Evolutionary conservation across 495 filamentous ascomycete species (phyloP).

Genomic region (Tuber umbilicatum): DNA sequence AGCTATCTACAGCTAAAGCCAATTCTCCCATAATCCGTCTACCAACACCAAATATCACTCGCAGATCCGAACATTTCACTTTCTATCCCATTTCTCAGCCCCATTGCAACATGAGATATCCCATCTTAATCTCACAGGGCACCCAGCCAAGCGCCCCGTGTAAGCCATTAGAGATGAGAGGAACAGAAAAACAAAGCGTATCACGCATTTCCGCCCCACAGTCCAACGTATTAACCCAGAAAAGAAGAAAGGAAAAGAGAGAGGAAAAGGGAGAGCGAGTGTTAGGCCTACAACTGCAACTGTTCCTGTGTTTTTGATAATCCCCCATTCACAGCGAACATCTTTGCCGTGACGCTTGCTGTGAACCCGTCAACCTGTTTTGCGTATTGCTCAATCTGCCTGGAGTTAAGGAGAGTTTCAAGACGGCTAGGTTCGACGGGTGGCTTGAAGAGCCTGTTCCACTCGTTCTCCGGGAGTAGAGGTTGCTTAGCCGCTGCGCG

Average conservation of each 20-base stretch:
- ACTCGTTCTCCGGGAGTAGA: slow-evolving; percentile 90
- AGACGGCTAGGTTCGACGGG: slow-evolving; percentile 86
- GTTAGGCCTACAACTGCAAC: neutral
- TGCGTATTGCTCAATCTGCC: slow-evolving; percentile 96
- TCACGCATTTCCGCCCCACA: neutral
- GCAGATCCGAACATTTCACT: neutral
- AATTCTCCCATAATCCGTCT: neutral
- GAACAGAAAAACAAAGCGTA: neutral
- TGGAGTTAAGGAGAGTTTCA: slow-evolving; percentile 84
- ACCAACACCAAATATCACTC: neutral
- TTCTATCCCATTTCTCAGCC: neutral
- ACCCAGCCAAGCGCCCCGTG: neutral
- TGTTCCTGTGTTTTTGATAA: slow-evolving; percentile 20
- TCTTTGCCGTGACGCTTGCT: slow-evolving; percentile 82
- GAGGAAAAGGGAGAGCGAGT: neutral
- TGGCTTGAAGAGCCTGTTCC: slow-evolving; percentile 95
- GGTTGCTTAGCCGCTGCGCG: slow-evolving; percentile 79
- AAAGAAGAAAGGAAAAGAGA: neutral
- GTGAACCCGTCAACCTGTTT: slow-evolving; percentile 97
- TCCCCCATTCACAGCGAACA: slow-evolving; percentile 92
- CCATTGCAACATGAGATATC: neutral
- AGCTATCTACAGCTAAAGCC: neutral
- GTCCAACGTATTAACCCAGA: neutral
- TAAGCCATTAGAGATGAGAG: neutral
- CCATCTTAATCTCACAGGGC: neutral